Evolutionary conservation across 495 filamentous ascomycete species (phyloP), one percentile per base, ranked within the genome.

Genomic region (Penicillium soppii): DNA sequence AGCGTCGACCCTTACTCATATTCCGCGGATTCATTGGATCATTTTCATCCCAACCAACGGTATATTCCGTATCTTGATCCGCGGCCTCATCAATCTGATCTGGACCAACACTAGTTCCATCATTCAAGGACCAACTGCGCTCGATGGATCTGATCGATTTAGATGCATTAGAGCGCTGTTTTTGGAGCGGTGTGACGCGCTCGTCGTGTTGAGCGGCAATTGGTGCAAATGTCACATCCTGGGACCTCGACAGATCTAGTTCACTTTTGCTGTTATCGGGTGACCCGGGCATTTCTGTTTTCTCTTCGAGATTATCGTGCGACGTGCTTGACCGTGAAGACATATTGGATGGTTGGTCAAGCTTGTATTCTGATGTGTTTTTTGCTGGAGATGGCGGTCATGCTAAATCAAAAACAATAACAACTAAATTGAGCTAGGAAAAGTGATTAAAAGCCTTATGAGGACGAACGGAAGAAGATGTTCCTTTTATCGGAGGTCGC

Each of bases 21-120:
- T 78, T 87, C 41, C 84, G 75, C 8, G 92, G 92, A 57, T 85
- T 85, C 68, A 78, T 50, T 0, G 88, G 84, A 66, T 97, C 92
- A 33, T 75, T 66, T 25, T 90, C 87, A 45, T 85, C 83, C 85
- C 88, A 95, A 5, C 64, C 62, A 27, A 95, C 90, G 51, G 83
- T 78, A 51, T 81, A 89, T 1, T 66, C 73, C 40, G 50, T 53
- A 35, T 57, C 57, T 0, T 47, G 53, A 13, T 49, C 57, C 35
- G 56, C 49, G 12, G 56, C 53, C 27, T 59, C 57, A 13, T 54
- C 62, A 6, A 57, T 61, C 12, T 67, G 61, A 12, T 67, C 54
- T 35, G 72, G 68, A 12, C 69, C 66, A 6, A 70, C 62, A 32
- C 81, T 82, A 42, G 73, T 74, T 9, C 84, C 84, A 55, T 84